Evolutionary conservation across 257 asterid species (phyloP), one percentile per base, ranked within the genome.

Genomic region (Solanum appendiculatum): DNA sequence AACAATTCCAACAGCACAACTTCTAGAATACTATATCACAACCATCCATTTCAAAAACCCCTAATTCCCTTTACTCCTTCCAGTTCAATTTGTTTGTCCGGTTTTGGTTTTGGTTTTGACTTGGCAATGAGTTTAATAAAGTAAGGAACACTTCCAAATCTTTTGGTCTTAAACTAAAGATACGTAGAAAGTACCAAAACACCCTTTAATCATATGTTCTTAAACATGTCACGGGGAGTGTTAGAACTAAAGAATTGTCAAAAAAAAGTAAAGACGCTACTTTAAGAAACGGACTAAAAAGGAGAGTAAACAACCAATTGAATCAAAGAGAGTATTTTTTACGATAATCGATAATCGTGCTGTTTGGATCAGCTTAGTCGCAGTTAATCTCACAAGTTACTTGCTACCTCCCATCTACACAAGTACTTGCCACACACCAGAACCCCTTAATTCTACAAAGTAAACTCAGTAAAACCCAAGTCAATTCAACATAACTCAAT

Each of bases 1-100:
- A 87, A 29, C 86, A 44, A 36, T 89, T 42, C 25, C 86, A 85
- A 34, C 63, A 84, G 25, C 77, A 75, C 48, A 25, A 86, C 83
- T 90, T 80, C 87, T 86, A 16, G 66, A 46, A 46, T 46, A 29
- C 16, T 37, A 75, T n/a, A 75, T 39, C 48, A 75, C 48, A 39
- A 75, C 34, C 83, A 75, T 75, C 56, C 83, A 75, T 75, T 40
- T 75, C 21, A 39, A 5, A 74, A 21, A 23, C 0, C 1, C 31
- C 44, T 5, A 36, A 33, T 70, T 33, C 39, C 5, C 33, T 68
- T 68, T 29, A 13, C 4, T 68, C 21, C 21, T 8, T 15, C 21
- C 8, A 3, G 5, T 15, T 48, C 58, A 48, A 15, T 18, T 15
- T 48, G 21, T 48, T 15, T 5, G 21, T 15, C 21, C 2, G 0